Evolutionary conservation across 2,329 filamentous ascomycete species (phyloP), one percentile per base, ranked within the genome.

Genomic region (Phyllosticta citrichinensis): DNA sequence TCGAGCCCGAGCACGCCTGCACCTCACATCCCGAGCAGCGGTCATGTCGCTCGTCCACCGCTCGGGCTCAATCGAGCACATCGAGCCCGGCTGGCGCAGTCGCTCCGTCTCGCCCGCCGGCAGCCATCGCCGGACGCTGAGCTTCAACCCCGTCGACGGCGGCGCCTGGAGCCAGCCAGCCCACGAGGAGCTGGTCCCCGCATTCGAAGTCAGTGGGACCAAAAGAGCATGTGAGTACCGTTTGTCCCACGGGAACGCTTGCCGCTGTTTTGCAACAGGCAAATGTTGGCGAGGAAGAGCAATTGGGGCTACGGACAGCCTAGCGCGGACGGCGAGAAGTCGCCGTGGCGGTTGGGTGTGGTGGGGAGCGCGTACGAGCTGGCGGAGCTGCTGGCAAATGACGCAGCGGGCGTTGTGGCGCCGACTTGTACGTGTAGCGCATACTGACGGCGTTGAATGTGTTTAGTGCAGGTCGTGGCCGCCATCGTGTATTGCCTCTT

Each of bases 401-500:
- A 40, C 33, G 33, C 3, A 52, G 51, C 20, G 51, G 27, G 55
- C 60, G 66, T 40, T 68, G 56, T 51, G 55, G 20, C 17, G 22
- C 20, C 22, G 27, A 12, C 17, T 57, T 24, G 52, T 12, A 19
- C 51, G 51, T 52, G 19, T 20, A 52, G 27, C 50, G 47, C 20
- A 20, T 30, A 25, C 55, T 61, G 51, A 61, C 55, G 3, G 50
- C 22, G 6, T 50, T 11, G 35, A 61, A 67, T 12, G 33, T 40
- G 33, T 40, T 40, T 17, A 90, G 86, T 82, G 17, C 89, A 93
- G 75, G 83, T 92, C n/a, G 74, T 75, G 51, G 77, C 83, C 55
- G 87, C 86, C 5, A 84, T 89, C 1, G 67, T 89, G 11, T 89
- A 88, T 70, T 93, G 88, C 72, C 81, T 92, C 40, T 80, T 74